Percentiles rank a stretch among this genome's conserved stretches.
Evolutionary conservation across 106 monocot species (phyloP).

Genomic region (Cymbidium sinense): DNA sequence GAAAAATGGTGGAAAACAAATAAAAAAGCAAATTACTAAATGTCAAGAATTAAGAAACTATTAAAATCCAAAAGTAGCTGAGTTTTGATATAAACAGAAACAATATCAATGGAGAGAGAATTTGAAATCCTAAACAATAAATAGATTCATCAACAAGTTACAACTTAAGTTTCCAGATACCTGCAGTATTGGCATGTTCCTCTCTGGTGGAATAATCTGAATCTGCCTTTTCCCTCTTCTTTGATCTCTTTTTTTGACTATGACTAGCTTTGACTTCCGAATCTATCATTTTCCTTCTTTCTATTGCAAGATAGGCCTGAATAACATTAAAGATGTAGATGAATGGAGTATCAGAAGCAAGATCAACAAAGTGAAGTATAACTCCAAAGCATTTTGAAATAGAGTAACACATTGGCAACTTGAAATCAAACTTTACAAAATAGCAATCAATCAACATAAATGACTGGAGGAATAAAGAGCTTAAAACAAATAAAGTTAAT

Average conservation of each 20-base stretch:
- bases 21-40: not conserved
- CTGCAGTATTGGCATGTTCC: constrained; percentile 2
- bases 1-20: not conserved
- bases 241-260: constrained; percentile 16
- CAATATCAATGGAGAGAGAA: not conserved
- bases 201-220: constrained; percentile 1
- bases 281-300: constrained; percentile 3
- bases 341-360: not conserved
- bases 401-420: not conserved
- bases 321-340: not conserved
- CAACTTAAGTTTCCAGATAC: constrained; percentile 7
- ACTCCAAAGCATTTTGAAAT: not conserved
- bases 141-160: not conserved
- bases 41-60: not conserved
- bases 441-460: not conserved
- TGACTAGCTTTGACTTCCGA: not conserved
- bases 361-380: not conserved
- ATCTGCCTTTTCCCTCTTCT: constrained; percentile 10
- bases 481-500: too few species aligned
- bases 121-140: not conserved
- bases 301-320: not conserved
- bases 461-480: not conserved
- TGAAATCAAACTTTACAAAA: not conserved
- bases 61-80: not conserved
- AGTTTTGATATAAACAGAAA: not conserved